These are phyloP conservation scores for Acacia pycnantha DNA, from an alignment of 331 rosid species.

Conservation along the genomic window DNA sequence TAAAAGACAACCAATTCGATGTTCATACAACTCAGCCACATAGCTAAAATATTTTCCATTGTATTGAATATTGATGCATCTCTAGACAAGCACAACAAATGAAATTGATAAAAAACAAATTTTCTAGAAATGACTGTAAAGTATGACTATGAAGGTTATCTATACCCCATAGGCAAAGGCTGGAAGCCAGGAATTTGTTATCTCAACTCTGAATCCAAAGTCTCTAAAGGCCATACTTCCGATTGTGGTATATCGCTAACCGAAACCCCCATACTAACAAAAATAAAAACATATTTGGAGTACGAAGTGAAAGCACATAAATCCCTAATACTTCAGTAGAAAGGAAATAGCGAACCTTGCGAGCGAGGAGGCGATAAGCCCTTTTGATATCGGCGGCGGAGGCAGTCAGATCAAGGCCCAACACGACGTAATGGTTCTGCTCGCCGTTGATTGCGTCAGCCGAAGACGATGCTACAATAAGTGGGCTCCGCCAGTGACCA, in stretches of 20 bases:
- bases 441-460: constrained; percentile 41
- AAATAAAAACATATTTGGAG: background rate
- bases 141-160: background rate
- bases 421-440: constrained; percentile 62
- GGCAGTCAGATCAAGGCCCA: constrained; percentile 66
- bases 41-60: background rate
- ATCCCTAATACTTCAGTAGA: background rate
- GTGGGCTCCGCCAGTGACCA: constrained; percentile 25
- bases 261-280: background rate
- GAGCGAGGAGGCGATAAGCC: constrained; percentile 95
- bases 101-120: background rate
- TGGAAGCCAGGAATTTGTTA: background rate
- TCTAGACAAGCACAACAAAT: background rate
- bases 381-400: constrained; percentile 66
- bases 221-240: background rate
- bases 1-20: background rate
- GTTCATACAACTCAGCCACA: background rate
- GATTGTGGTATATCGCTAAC: background rate
- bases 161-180: background rate
- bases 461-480: constrained; percentile 36
- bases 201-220: background rate
- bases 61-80: background rate
- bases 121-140: background rate
- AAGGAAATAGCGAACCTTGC: constrained; percentile 45
- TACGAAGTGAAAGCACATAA: background rate